Conservation (phyloP, 192 early-diverging fungal genomes). For the Linnemannia elongata region DNA sequence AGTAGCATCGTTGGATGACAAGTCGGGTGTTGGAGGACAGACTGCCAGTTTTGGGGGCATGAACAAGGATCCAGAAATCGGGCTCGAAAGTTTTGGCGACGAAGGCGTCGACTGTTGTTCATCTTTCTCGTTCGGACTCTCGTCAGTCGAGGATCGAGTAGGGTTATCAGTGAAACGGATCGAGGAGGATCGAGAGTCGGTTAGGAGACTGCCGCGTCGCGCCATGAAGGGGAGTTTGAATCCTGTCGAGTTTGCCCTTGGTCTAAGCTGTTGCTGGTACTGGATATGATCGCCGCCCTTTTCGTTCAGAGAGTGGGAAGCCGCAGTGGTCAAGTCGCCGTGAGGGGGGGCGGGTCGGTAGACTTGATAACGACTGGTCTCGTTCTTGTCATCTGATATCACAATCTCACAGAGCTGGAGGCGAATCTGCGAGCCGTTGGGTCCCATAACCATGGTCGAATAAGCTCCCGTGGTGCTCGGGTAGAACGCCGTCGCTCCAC, state of each 20-base stretch:
- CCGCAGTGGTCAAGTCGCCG: not conserved
- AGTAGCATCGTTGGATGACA: not conserved
- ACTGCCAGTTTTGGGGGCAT: slow-evolving; percentile 36
- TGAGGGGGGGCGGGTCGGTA: slow-evolving; percentile 37
- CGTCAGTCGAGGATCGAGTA: not conserved
- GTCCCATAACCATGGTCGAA: slow-evolving; percentile 48
- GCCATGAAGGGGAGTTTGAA: slow-evolving; percentile 26
- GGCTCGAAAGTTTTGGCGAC: not conserved
- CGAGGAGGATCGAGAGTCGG: slow-evolving; percentile 34
- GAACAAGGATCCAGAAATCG: slow-evolving; percentile 45
- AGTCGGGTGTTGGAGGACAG: slow-evolving; percentile 27
- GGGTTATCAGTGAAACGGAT: slow-evolving; percentile 20
- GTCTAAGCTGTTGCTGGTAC: not conserved
- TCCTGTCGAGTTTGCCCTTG: slow-evolving; percentile 15
- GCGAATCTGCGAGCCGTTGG: slow-evolving; percentile 34
- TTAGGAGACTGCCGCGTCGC: slow-evolving; percentile 4
- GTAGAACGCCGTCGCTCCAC: slow-evolving; percentile 26
- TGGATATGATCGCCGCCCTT: not conserved
- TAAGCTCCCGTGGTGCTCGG: slow-evolving; percentile 28
- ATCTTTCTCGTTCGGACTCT: slow-evolving; percentile 12
- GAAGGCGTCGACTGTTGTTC: not conserved
- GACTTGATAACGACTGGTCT: slow-evolving; percentile 49
- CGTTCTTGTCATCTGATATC: slow-evolving; percentile 46
- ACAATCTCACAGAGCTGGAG: slow-evolving; percentile 52
- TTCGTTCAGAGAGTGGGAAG: not conserved